Evolutionary conservation across 1,284 basidiomycete species (phyloP).

Genomic region (Heterobasidion parviporum): DNA sequence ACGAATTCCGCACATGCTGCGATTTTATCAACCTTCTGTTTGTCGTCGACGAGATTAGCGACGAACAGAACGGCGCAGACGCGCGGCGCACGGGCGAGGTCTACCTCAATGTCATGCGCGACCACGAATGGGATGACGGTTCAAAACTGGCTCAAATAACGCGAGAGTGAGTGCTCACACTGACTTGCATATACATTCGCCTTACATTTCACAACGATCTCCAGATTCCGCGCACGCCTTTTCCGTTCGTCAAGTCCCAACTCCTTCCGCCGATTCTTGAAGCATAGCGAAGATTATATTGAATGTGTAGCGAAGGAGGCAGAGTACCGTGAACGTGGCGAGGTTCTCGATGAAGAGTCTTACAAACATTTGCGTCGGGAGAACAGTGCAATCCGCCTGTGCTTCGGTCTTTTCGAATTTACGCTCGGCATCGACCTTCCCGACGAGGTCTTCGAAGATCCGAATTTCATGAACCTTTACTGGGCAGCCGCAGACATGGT

Average conservation of each 20-base stretch:
- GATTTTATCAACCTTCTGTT: constrained; percentile 64
- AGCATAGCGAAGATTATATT: constrained; percentile 49
- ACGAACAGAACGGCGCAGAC: constrained; percentile 52
- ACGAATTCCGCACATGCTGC: constrained; percentile 51
- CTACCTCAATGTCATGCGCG: constrained; percentile 44
- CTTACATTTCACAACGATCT: background rate
- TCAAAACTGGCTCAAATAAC: constrained; percentile 50
- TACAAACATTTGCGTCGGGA: constrained; percentile 53
- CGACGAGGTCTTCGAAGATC: constrained; percentile 50
- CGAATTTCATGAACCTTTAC: constrained; percentile 44
- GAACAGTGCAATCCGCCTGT: constrained; percentile 58
- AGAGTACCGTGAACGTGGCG: constrained; percentile 45
- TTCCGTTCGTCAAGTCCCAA: constrained; percentile 33
- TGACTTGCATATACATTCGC: background rate
- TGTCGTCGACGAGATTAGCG: constrained; percentile 63
- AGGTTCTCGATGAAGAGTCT: constrained; percentile 42
- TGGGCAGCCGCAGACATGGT: constrained; percentile 58
- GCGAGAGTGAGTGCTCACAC: constrained; percentile 39
- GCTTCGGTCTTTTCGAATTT: constrained; percentile 56
- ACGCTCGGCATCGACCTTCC: constrained; percentile 53
- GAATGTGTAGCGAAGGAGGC: constrained; percentile 50
- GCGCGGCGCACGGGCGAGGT: constrained; percentile 45
- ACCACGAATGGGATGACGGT: constrained; percentile 44
- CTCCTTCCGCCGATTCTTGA: constrained; percentile 40
- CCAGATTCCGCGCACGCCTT: constrained; percentile 46